These are phyloP conservation scores for Cercis canadensis DNA, from an alignment of 306 rosid genomes.

Conservation along the genomic window DNA sequence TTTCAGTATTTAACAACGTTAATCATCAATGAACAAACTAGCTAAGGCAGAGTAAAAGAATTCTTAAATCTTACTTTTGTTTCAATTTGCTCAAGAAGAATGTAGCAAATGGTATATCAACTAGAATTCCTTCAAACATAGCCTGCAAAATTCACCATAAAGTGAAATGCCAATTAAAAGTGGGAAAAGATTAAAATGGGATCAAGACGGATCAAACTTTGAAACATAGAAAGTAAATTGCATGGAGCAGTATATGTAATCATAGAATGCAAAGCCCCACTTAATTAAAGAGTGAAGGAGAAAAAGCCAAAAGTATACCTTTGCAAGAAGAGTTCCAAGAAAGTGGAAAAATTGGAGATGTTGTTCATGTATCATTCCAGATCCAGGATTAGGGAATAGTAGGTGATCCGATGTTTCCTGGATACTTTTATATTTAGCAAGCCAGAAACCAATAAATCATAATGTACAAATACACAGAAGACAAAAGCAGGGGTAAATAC, in stretches of 20 bases:
- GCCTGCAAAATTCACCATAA: constrained; percentile 63
- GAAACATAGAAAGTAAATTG: constrained; percentile 24
- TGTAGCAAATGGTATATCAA: constrained; percentile 95
- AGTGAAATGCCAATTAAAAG: constrained; percentile 27
- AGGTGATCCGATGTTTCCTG: constrained; percentile 96
- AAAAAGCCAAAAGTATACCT: constrained; percentile 53
- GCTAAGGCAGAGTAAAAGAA: constrained; percentile 34
- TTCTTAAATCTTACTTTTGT: constrained; percentile 75
- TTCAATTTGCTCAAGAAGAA: constrained; percentile 97
- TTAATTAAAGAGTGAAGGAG: constrained; percentile 4
- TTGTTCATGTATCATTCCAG: constrained; percentile 98
- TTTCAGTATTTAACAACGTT: constrained; percentile 28
- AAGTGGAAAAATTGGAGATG: constrained; percentile 98
- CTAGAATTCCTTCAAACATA: constrained; percentile 98
- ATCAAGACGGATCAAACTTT: constrained; percentile 1
- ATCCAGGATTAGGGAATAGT: constrained; percentile 98
- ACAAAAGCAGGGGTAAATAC: constrained; percentile 22
- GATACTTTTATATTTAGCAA: constrained; percentile 40
- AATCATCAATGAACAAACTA: constrained; percentile 24
- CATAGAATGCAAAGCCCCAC: constrained; percentile 17
- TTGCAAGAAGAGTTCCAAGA: constrained; percentile 94
- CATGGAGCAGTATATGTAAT: constrained; percentile 1
- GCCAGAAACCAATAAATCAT: constrained; percentile 35
- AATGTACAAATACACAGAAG: constrained; percentile 27
- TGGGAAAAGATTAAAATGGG: constrained; percentile 2